A percentile compares a stretch with the other conserved stretches of the same genome.
Evolutionary conservation across 257 asterid genomes (phyloP).

Genomic region (Jacaranda mimosifolia): DNA sequence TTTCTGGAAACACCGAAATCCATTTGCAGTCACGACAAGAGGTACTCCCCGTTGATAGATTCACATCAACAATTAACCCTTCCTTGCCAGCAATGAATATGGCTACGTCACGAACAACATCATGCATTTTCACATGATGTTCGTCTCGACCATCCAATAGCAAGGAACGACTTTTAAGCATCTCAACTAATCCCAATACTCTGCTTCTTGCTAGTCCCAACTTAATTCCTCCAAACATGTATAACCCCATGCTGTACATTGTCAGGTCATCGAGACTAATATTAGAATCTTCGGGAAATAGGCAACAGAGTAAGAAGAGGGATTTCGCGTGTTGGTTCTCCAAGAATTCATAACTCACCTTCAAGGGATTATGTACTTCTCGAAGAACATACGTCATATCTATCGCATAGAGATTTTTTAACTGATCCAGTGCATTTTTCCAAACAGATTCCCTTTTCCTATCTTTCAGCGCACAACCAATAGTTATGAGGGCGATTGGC

Average conservation of each 20-base stretch:
- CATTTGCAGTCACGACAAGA: neutral
- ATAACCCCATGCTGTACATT: conserved; percentile 9
- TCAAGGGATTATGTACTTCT: neutral
- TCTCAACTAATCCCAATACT: neutral
- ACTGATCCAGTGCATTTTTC: conserved; percentile 32
- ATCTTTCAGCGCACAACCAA: conserved; percentile 24
- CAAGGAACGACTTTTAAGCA: neutral
- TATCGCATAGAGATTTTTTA: neutral
- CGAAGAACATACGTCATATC: neutral
- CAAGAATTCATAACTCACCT: conserved; percentile 6
- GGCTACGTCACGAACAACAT: conserved; percentile 17
- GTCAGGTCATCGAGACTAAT: conserved; percentile 19
- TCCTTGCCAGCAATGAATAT: neutral
- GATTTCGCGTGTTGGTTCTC: neutral
- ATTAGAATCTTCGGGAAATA: conserved; percentile 10
- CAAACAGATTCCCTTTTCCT: neutral
- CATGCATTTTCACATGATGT: conserved; percentile 11
- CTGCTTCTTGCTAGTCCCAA: conserved; percentile 27
- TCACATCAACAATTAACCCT: neutral
- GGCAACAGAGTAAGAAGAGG: neutral
- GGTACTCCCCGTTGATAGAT: neutral
- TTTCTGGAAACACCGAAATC: neutral
- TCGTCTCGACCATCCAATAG: neutral
- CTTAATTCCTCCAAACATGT: conserved; percentile 3
- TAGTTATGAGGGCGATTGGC: conserved; percentile 40